Percentiles rank a stretch among this genome's conserved stretches.
phyloP scores from a whole-genome alignment of 495 filamentous ascomycete species.

The Geopyxis carbonaria region DNA sequence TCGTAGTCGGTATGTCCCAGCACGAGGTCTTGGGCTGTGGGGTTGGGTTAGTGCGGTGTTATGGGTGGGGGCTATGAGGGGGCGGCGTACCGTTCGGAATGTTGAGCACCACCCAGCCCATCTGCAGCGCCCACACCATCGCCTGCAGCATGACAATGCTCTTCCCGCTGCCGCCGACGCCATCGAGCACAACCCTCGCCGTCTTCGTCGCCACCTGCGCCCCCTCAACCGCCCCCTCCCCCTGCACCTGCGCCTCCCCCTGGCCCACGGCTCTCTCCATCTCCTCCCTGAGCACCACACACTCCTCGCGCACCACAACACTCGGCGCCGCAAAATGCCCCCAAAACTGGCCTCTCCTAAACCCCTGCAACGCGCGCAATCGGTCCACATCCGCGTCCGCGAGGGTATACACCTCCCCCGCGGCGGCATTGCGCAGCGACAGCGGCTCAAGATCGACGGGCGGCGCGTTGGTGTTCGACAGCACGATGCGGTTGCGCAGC shows the following conservation, averaged over 20 bases:
- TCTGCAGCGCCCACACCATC: constrained; percentile 63
- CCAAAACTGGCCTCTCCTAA: constrained; percentile 86
- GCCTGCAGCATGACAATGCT: constrained; percentile 71
- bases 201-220: constrained; percentile 30
- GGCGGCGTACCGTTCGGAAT: constrained; percentile 64
- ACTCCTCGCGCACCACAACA: constrained; percentile 56
- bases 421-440: constrained; percentile 31
- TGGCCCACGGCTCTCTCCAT: constrained; percentile 40
- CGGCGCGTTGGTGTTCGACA: constrained; percentile 86
- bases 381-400: constrained; percentile 47
- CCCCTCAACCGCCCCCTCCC: constrained; percentile 31
- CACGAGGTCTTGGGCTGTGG: constrained; percentile 62
- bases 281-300: constrained; percentile 46
- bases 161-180: constrained; percentile 62
- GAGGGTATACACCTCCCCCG: constrained; percentile 51
- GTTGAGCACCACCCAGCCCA: constrained; percentile 74
- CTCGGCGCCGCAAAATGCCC: constrained; percentile 64
- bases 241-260: constrained; percentile 9
- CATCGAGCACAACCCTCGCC: constrained; percentile 45
- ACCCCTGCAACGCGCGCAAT: constrained; percentile 66
- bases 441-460: constrained; percentile 46
- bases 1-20: constrained; percentile 64
- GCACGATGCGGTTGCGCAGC: constrained; percentile 66
- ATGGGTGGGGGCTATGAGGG: constrained; percentile 33
- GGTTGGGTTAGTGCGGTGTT: not conserved